phyloP scores from a whole-genome alignment of 2,329 filamentous ascomycete species.

The Drechslerella stenobrocha region DNA sequence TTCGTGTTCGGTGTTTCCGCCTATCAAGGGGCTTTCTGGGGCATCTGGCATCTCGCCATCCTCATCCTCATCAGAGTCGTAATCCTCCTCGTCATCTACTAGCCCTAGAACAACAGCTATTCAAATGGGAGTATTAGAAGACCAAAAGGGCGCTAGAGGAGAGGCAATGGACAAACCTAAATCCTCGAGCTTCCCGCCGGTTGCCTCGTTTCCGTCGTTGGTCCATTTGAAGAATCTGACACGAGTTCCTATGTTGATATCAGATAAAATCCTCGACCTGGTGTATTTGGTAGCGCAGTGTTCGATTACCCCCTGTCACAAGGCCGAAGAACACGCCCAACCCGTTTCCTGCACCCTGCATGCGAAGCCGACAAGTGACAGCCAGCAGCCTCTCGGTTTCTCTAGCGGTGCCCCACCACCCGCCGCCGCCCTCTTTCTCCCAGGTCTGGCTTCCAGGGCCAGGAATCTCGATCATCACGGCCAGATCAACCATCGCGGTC shows the following conservation, averaged over 20 bases:
- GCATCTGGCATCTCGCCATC: conserved; percentile 19
- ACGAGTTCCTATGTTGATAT: conserved; percentile 44
- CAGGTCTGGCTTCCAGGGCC: conserved; percentile 40
- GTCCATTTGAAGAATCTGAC: conserved; percentile 47
- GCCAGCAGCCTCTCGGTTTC: conserved; percentile 40
- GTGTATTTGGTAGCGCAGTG: too few species aligned
- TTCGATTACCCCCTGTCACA: conserved; percentile 31
- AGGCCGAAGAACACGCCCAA: conserved; percentile 43
- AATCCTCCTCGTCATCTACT: conserved; percentile 43
- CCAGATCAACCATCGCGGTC: conserved; percentile 36
- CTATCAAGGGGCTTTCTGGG: not conserved
- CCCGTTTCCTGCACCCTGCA: conserved; percentile 36
- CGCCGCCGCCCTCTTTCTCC: conserved; percentile 39
- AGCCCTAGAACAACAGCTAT: conserved; percentile 40
- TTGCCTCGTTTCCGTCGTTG: conserved; percentile 27
- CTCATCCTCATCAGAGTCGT: conserved; percentile 36
- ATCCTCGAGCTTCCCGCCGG: conserved; percentile 35
- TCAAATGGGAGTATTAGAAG: not conserved
- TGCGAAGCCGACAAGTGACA: conserved; percentile 39
- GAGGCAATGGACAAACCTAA: conserved; percentile 16
- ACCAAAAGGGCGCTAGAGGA: not conserved
- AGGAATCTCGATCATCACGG: conserved; percentile 37
- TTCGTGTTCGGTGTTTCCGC: not conserved
- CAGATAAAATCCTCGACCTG: too few species aligned
- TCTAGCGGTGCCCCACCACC: conserved; percentile 41